Evolutionary conservation across 805 yeast species (phyloP).

Genomic region (Vanderwaltozyma tropicalis): DNA sequence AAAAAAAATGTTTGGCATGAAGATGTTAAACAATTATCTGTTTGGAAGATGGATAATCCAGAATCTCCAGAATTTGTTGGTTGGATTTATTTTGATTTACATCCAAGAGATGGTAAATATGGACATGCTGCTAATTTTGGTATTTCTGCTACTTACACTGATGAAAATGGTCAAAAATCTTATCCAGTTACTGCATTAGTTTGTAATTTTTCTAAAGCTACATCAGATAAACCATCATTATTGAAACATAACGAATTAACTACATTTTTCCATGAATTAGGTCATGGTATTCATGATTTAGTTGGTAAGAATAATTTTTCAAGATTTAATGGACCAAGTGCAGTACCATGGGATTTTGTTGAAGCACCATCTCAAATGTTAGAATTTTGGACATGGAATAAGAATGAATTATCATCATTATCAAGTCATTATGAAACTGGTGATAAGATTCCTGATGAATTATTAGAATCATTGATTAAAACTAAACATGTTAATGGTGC

Average conservation of each 20-base stretch:
- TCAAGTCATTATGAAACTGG: conserved; percentile 60
- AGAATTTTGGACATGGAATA: conserved; percentile 83
- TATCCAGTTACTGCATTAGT: conserved; percentile 71
- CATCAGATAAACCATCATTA: conserved; percentile 57
- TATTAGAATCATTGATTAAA: conserved; percentile 46
- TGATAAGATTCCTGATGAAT: conserved; percentile 44
- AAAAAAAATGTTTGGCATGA: conserved; percentile 57
- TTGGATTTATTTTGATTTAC: conserved; percentile 69
- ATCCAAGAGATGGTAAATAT: conserved; percentile 79
- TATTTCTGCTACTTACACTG: conserved; percentile 46
- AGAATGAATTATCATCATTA: conserved; percentile 43
- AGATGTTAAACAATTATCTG: conserved; percentile 66
- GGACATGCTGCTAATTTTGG: conserved; percentile 85
- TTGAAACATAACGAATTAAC: conserved; percentile 69
- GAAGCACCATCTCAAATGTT: conserved; percentile 88
- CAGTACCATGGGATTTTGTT: conserved; percentile 76
- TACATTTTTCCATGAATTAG: conserved; percentile 82
- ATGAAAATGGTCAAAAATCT: conserved; percentile 38
- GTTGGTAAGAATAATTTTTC: conserved; percentile 56
- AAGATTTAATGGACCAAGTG: conserved; percentile 62
- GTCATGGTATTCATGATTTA: conserved; percentile 78
- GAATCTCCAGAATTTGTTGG: conserved; percentile 55
- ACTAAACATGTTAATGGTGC: conserved; percentile 75
- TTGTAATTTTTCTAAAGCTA: conserved; percentile 75
- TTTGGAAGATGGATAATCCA: conserved; percentile 48